Evolutionary conservation across 1,139 yeast genomes (phyloP).

Genomic region (Sugiyamaella neomexicana): DNA sequence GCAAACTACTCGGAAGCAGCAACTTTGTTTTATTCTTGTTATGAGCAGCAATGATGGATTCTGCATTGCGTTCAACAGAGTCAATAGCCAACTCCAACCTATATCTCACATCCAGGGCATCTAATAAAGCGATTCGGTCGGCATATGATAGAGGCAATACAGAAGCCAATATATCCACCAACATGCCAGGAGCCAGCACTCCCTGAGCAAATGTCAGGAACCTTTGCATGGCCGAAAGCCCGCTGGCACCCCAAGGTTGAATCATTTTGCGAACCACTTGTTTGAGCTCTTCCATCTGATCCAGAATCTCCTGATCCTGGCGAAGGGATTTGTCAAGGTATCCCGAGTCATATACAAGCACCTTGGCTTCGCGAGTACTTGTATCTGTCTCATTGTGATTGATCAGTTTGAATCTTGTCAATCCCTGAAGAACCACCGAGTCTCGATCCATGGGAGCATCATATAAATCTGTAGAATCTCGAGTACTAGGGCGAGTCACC

Average conservation of each 20-base stretch:
- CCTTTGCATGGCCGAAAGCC: constrained; percentile 27
- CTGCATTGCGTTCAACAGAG: constrained; percentile 25
- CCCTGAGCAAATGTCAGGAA: constrained; percentile 29
- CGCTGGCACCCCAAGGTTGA: constrained; percentile 22
- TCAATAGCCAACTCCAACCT: constrained; percentile 35
- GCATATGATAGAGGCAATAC: constrained; percentile 39
- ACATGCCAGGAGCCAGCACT: constrained; percentile 35
- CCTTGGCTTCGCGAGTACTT: constrained; percentile 8
- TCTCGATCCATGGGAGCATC: constrained; percentile 4
- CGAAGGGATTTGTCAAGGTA: constrained; percentile 10
- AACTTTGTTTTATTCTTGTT: constrained; percentile 21
- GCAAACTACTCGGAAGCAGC: no score
- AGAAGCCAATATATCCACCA: constrained; percentile 42
- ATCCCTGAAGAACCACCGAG: constrained; percentile 32
- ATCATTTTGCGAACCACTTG: constrained; percentile 19
- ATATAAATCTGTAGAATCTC: constrained; percentile 7
- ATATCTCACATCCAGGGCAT: constrained; percentile 32
- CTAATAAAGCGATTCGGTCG: constrained; percentile 37
- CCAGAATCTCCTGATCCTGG: constrained; percentile 22
- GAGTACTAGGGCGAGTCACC: constrained; percentile 16
- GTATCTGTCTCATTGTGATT: constrained; percentile 11
- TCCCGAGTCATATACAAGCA: constrained; percentile 14
- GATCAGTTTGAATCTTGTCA: constrained; percentile 29
- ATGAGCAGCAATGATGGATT: constrained; percentile 30
- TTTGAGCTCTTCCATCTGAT: constrained; percentile 31